Evolutionary conservation across 345 rosid species (phyloP).

Genomic region (Citrus sp.): DNA sequence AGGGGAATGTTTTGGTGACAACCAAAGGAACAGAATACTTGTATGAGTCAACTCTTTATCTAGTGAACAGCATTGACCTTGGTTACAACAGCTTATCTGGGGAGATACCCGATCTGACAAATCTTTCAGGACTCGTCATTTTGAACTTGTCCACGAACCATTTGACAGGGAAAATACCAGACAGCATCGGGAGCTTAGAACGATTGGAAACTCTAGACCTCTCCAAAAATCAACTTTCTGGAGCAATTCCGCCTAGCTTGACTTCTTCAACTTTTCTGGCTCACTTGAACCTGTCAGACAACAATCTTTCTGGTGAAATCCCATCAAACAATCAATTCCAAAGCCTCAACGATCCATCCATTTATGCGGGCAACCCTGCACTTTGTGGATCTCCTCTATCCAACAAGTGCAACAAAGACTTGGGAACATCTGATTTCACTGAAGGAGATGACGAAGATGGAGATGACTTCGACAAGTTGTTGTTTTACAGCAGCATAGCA

Average conservation of each 20-base stretch:
- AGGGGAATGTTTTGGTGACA: neutral
- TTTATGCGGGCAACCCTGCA: constrained; percentile 18
- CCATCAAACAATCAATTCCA: constrained; percentile 23
- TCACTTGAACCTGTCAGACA: constrained; percentile 22
- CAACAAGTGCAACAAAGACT: constrained; percentile 1
- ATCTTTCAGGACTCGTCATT: constrained; percentile 1
- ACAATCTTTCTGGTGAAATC: constrained; percentile 22
- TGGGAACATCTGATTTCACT: neutral
- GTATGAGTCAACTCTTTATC: constrained; percentile 2
- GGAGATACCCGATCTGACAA: constrained; percentile 6
- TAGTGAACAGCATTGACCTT: constrained; percentile 14
- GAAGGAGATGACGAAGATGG: neutral
- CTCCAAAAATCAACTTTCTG: constrained; percentile 16
- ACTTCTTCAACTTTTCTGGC: neutral
- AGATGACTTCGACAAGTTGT: neutral
- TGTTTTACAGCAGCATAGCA: neutral
- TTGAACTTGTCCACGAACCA: constrained; percentile 21
- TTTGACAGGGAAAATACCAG: constrained; percentile 15
- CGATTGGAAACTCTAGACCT: constrained; percentile 18
- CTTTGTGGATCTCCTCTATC: constrained; percentile 16
- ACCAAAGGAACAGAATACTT: neutral
- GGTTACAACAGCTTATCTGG: constrained; percentile 12
- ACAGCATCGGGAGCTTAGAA: neutral
- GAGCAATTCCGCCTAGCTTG: constrained; percentile 14
- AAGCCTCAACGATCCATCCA: constrained; percentile 19